A percentile compares a stretch with the other conserved stretches of the same genome.
These are phyloP conservation scores for Fraxinus ornus DNA, from an alignment of 305 asterid genomes.

Conservation along the genomic window DNA sequence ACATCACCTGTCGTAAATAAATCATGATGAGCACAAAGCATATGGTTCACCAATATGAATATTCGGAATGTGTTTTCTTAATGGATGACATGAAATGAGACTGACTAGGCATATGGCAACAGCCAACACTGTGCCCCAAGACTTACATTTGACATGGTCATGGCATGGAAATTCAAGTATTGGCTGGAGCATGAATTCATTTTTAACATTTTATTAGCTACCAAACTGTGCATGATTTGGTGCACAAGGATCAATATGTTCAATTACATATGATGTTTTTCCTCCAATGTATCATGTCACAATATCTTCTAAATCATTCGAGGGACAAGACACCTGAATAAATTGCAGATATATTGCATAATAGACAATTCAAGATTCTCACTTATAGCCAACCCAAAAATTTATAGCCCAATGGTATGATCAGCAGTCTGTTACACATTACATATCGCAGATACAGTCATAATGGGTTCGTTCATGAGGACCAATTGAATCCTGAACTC, in stretches of 20 bases:
- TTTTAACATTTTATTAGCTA: not conserved
- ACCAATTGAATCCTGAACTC: not conserved
- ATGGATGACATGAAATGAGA: not conserved
- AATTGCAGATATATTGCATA: not conserved
- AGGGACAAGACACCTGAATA: not conserved
- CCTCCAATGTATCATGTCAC: not conserved
- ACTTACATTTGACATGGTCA: not conserved
- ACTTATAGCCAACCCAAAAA: not conserved
- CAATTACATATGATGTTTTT: not conserved
- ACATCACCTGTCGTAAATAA: conserved; percentile 62
- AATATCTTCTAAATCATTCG: not conserved
- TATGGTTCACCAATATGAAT: not conserved
- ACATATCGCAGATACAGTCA: not conserved
- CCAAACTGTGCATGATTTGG: not conserved
- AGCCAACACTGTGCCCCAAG: not conserved
- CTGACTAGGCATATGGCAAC: not conserved
- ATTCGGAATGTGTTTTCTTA: not conserved
- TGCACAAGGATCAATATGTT: not conserved
- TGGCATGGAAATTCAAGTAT: not conserved
- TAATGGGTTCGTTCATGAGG: not conserved
- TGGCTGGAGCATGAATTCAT: not conserved
- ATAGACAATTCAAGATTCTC: not conserved
- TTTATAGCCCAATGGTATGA: not conserved
- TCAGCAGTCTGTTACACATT: not conserved
- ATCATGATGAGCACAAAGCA: conserved; percentile 14